These are phyloP conservation scores for Ustilago bromivora DNA, from an alignment of 1,284 basidiomycete species.

Conservation along the genomic window DNA sequence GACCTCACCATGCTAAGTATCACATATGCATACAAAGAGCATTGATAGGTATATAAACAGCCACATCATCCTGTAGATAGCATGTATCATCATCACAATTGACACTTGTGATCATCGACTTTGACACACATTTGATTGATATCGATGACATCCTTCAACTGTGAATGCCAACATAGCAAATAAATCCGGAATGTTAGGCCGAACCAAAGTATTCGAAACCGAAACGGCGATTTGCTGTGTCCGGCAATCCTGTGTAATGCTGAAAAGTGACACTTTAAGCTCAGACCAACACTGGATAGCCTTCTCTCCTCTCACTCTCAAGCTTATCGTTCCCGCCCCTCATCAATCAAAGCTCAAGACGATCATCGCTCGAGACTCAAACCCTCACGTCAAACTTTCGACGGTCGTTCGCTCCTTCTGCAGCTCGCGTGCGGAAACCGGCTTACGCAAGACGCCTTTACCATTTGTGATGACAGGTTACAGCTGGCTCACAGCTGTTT, in stretches of 20 bases:
- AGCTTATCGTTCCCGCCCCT: neutral
- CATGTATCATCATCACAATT: too few species aligned
- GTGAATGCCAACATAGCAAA: neutral
- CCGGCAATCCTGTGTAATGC: neutral
- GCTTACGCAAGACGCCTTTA: neutral
- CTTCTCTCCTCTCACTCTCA: neutral
- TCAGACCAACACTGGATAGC: conserved; percentile 15
- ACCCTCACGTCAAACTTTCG: neutral
- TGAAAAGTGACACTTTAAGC: conserved; percentile 24
- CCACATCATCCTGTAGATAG: too few species aligned
- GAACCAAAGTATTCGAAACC: neutral
- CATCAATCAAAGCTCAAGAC: neutral
- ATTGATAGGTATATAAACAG: too few species aligned
- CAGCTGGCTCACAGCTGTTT: conserved; percentile 6
- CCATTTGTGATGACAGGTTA: conserved; percentile 6
- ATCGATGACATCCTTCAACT: too few species aligned
- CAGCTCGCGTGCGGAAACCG: neutral
- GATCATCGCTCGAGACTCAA: neutral
- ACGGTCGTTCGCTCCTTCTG: neutral
- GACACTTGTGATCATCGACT: too few species aligned
- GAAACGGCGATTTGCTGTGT: neutral
- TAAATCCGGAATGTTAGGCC: neutral
- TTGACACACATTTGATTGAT: too few species aligned
- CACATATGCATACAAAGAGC: too few species aligned
- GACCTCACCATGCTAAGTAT: too few species aligned